Evolutionary conservation across 495 filamentous ascomycete genomes (phyloP), one percentile per base, ranked within the genome.

Genomic region (Penicillium daleae): DNA sequence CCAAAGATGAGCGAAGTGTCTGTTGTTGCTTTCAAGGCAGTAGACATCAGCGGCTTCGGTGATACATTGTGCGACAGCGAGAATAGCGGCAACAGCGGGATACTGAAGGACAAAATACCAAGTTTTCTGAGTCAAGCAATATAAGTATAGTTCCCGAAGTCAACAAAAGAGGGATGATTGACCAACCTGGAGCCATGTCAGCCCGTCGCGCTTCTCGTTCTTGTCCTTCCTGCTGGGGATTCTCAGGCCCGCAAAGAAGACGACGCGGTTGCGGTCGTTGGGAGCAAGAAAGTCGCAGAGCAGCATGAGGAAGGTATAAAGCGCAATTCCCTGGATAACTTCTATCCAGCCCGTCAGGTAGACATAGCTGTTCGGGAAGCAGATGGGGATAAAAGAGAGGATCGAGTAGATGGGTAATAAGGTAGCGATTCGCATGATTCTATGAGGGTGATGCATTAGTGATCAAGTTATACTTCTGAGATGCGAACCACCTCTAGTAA

Each of bases 1-100:
- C 75, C 76, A 79, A 9, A 76, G 50, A 61, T 78, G 72, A 29
- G 72, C 75, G 62, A 73, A 78, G 49, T 74, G 63, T 17, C 64
- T 32, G 9, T 67, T 56, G 9, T 56, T 61, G 17, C 67, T 68
- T 5, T 71, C 74, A 0, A 71, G 57, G 26, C 76, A 78, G 64
- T 73, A 78, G 1, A 68, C 39, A 2, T 58, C 65, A 0, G 62
- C 55, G 3, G 66, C 69, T 49, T 77, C 66, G 6, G 76, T 74
- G 59, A 78, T 71, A 55, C 63, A 66, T 10, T 70, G 69, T 12
- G 58, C 63, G 19, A 76, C 48, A 8, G 75, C 74, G 8, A 61
- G 39, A n/a, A 72, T 19, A n/a, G 74, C 59, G 4, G 66, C 53
- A 12, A 76, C 61, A 17, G 72, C 27, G 1, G 74, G 67, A 49